Conservation (phyloP, 805 yeast genomes). For the Lipomyces orientalis region DNA sequence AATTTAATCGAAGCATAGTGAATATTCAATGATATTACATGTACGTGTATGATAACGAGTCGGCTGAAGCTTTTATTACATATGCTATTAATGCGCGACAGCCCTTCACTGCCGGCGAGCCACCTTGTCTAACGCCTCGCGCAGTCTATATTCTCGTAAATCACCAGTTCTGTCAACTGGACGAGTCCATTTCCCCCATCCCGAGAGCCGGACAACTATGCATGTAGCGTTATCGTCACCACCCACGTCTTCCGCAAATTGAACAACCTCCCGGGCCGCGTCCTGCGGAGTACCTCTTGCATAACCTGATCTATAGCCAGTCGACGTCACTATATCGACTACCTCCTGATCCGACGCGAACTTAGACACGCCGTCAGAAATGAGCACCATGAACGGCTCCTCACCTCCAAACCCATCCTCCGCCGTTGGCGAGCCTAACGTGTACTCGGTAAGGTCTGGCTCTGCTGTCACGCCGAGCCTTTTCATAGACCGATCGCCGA, state of each 20-base stretch:
- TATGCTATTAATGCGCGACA: neutral
- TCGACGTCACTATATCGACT: slow-evolving; percentile 70
- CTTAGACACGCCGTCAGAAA: slow-evolving; percentile 88
- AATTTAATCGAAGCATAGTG: neutral
- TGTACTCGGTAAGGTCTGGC: slow-evolving; percentile 77
- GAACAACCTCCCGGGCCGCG: slow-evolving; percentile 83
- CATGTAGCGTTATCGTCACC: slow-evolving; percentile 98
- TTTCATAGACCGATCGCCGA: slow-evolving; percentile 86
- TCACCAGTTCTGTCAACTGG: slow-evolving; percentile 80
- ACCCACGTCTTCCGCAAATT: slow-evolving; percentile 82
- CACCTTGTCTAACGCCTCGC: slow-evolving; percentile 46
- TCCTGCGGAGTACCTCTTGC: slow-evolving; percentile 78
- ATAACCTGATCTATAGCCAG: slow-evolving; percentile 51
- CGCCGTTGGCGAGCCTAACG: slow-evolving; percentile 62
- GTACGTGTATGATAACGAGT: neutral
- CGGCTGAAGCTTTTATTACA: neutral
- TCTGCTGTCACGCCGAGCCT: slow-evolving; percentile 87
- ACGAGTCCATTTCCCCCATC: slow-evolving; percentile 94
- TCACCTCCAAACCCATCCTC: slow-evolving; percentile 39
- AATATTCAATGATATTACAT: neutral
- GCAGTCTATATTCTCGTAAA: slow-evolving; percentile 72
- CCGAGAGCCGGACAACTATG: slow-evolving; percentile 73
- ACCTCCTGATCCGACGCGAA: slow-evolving; percentile 86
- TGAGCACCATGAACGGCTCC: slow-evolving; percentile 71
- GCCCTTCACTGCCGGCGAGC: slow-evolving; percentile 25